Base-by-base conservation (phyloP, 2,329 filamentous ascomycete genomes). In the Aspergillus luchuensis region DNA sequence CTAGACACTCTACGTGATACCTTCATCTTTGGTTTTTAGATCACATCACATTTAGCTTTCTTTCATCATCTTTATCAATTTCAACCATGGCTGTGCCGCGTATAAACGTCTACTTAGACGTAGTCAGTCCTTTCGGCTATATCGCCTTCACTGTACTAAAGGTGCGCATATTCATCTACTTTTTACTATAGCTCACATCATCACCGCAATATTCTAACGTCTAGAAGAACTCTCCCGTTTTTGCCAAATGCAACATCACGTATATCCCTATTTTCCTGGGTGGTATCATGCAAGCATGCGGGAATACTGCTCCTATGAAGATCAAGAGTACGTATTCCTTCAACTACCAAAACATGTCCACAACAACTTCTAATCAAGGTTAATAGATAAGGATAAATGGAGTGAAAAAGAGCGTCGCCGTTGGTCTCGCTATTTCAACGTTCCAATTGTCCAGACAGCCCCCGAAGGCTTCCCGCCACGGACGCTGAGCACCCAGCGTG, bases 231-330 rank as follows among this genome's bases (percentile, higher is more conserved):
- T 85, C 83, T 17, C 78, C 83, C 1, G 75, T 80, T 6, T 88
- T 88, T 73, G 77, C 81, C 58, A 72, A 79, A 67, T 82, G 81
- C 69, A 78, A 87, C 7, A 75, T 87, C 45, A 82, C 75, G 11
- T 87, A 85, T 67, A 72, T 86, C 8, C 86, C 86, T 7, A 83
- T 89, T 56, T 81, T 88, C 55, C 78, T 88, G 0, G 84, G 84
- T 4, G 85, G 85, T 0, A 71, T 88, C 56, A 86, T 88, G 81
- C 82, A 87, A 58, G 72, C 74, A 0, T 84, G 81, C 69, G 79
- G 78, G 28, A 87, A 87, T 67, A 79, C 67, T 2, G 69, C 86
- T 1, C 86, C 86, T 1, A 74, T 87, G 25, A 70, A 74, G 2
- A 81, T 88, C 83, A 62, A 87, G 84, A 85, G 25, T n/a, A 28